Evolutionary conservation across 495 filamentous ascomycete genomes (phyloP), one percentile per base, ranked within the genome.

Genomic region (Lindgomyces ingoldianus): DNA sequence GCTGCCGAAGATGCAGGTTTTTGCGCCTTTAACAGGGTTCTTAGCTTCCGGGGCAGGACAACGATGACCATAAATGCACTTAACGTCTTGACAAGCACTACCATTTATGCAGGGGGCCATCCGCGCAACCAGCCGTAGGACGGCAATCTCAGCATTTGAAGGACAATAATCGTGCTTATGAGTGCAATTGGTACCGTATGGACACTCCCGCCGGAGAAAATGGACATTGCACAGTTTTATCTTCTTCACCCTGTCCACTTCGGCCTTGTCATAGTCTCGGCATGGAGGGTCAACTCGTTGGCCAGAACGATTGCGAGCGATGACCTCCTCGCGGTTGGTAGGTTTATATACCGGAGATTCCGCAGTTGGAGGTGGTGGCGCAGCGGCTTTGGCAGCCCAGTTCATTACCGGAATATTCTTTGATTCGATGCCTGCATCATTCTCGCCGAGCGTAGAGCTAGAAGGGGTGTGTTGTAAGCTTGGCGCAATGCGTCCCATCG

Each of bases 141-240:
- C 85, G 24, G 82, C 80, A 68, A 86, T 77, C 69, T 95, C 90
- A 26, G 83, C 81, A 60, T 82, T 80, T 11, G 81, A 86, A 24
- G 89, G 81, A 67, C 85, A 87, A 74, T 89, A 87, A 36, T 85
- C 77, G 75, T 95, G 91, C 58, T 86, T 84, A 70, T 94, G 91
- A 45, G 83, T 83, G 74, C 91, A 96, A 12, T 83, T 81, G 24
- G 86, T 81, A 57, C 85, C 87, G 63, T 85, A 88, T 33, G 84
- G 81, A 70, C 91, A 95, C 46, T 87, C 87, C 1, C 85, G 84
- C 27, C 90, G 83, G 26, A 96, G 78, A 73, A 87, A 93, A 73
- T 92, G 85, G 64, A 91, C 89, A 73, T 94, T 94, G 83, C 91
- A 96, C 24, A 93, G 77, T 71, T 95, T 94, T 68, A 90, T 77